Evolutionary conservation across 768 basidiomycete genomes (phyloP).

Genomic region (Lepiota brunneoincarnata): DNA sequence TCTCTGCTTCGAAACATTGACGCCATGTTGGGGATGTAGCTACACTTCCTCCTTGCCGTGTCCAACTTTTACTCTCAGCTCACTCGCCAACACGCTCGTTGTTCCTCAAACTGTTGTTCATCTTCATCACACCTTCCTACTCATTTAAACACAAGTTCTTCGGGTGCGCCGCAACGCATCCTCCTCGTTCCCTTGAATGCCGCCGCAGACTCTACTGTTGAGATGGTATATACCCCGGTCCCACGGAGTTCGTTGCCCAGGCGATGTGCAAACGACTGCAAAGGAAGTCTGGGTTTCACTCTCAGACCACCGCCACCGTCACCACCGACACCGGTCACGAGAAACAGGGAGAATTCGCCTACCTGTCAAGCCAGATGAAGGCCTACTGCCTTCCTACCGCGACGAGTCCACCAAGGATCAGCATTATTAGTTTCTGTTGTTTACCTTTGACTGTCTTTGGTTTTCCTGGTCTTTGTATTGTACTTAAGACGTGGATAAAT

Average conservation of each 20-base stretch:
- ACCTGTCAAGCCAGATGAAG: slow-evolving; percentile 44
- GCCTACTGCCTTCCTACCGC: slow-evolving; percentile 31
- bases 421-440: background rate
- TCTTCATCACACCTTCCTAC: slow-evolving; percentile 13
- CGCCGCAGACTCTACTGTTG: slow-evolving; percentile 20
- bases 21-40: slow-evolving; percentile 32
- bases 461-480: slow-evolving; percentile 2
- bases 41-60: slow-evolving; percentile 75
- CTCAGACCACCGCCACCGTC: slow-evolving; percentile 28
- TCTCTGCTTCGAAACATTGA: slow-evolving; percentile 1
- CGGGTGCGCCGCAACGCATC: slow-evolving; percentile 51
- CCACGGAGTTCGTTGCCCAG: slow-evolving; percentile 53
- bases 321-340: slow-evolving; percentile 28
- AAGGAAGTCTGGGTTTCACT: slow-evolving; percentile 66
- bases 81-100: slow-evolving; percentile 33
- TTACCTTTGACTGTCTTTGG: background rate
- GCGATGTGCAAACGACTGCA: slow-evolving; percentile 50
- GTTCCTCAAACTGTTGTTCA: slow-evolving; percentile 15
- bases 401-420: slow-evolving; percentile 6
- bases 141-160: slow-evolving; percentile 20
- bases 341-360: slow-evolving; percentile 39
- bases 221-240: slow-evolving; percentile 71
- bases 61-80: slow-evolving; percentile 63
- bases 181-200: slow-evolving; percentile 50
- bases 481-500: background rate